Evolutionary conservation across 1,139 yeast species (phyloP), one percentile per base, ranked within the genome.

Genomic region (Debaryomycetaceae sp.): DNA sequence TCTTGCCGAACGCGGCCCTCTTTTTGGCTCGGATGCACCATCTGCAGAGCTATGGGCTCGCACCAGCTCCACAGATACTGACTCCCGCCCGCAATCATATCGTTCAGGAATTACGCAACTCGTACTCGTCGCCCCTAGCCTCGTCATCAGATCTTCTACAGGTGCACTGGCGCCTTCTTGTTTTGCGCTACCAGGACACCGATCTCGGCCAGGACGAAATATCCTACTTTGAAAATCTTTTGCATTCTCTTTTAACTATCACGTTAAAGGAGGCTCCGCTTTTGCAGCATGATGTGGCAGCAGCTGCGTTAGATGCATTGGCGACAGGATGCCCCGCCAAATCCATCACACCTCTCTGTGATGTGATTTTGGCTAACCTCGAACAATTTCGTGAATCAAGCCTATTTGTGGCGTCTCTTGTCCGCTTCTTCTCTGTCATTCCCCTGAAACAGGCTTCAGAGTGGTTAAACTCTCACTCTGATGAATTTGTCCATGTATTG

Each of bases 131-230:
- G 5, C 20, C 20, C 10, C 31, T 49, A 10, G 27, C 27, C 4
- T 28, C 27, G 12, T 35, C 48, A 10, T 43, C 45, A 12, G 44
- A 43, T 13, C 34, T 58, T 13, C 34, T 50, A 13, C 63, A 60
- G 23, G 39, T 62, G 12, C 57, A 61, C 35, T 63, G 69, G 70
- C 52, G 65, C 37, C 37, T 63, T 19, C 33, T 52, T 4, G 36
- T 60, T 12, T 40, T 62, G 26, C 49, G 46, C 27, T 38, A 49
- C 34, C n/a, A n/a, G n/a, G n/a, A n/a, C n/a, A n/a, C n/a, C n/a
- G n/a, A n/a, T n/a, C n/a, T n/a, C n/a, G 37, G 32, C 5, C 43
- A 30, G 37, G 32, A 29, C n/a, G 44, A 37, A 19, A 23, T 29
- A 4, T 23, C 32, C 13, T 39, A 34, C 27, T 37, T 47, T 23